Conservation (phyloP, 305 asterid species). For the Fraxinus sp. region DNA sequence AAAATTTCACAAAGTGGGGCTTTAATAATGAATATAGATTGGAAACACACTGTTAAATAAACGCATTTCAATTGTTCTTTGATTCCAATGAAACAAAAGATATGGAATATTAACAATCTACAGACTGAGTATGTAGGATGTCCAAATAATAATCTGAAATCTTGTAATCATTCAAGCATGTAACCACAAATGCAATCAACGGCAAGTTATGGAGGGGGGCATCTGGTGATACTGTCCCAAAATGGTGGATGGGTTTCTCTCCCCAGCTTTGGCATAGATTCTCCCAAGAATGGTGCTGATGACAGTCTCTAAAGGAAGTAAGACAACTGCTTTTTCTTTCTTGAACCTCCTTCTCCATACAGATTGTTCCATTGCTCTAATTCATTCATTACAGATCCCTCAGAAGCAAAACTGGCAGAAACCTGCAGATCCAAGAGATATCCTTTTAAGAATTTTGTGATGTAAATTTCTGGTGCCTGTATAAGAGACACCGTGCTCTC, state of each 20-base stretch:
- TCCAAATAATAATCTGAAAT: slow-evolving; percentile 1
- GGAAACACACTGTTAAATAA: slow-evolving; percentile 22
- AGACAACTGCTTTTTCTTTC: slow-evolving; percentile 74
- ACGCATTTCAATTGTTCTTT: slow-evolving; percentile 26
- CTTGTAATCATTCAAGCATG: slow-evolving; percentile 2
- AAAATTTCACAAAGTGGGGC: slow-evolving; percentile 30
- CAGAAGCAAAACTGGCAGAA: slow-evolving; percentile 91
- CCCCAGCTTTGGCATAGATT: not conserved
- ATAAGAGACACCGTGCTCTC: not conserved
- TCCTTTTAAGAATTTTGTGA: not conserved
- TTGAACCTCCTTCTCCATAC: slow-evolving; percentile 93
- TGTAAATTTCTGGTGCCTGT: not conserved
- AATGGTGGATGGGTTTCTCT: not conserved
- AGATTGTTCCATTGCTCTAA: slow-evolving; percentile 92
- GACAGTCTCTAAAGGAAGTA: slow-evolving; percentile 62
- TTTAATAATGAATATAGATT: not conserved
- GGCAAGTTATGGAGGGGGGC: not conserved
- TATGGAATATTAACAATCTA: not conserved
- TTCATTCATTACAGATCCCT: slow-evolving; percentile 85
- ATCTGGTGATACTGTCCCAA: not conserved
- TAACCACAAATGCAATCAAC: slow-evolving; percentile 24
- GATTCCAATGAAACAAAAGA: slow-evolving; percentile 4
- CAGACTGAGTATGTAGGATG: not conserved
- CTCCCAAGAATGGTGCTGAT: slow-evolving; percentile 4
- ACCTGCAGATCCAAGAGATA: slow-evolving; percentile 46